phyloP scores from a whole-genome alignment of 768 basidiomycete species.

The Sporobolomyces phaffii region DNA sequence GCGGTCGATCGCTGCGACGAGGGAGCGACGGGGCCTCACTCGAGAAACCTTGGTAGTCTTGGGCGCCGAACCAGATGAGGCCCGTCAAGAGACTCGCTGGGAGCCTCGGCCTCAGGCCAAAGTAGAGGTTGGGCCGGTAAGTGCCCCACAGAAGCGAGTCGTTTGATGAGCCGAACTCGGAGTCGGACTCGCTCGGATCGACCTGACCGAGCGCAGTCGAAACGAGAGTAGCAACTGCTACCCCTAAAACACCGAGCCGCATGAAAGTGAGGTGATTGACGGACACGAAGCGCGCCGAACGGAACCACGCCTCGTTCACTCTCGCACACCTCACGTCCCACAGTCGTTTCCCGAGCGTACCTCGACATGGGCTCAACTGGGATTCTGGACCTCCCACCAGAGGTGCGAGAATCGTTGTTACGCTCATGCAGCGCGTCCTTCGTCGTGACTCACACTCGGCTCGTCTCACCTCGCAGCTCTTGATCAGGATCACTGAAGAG shows the following conservation, averaged over 20 bases:
- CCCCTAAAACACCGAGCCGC: background rate
- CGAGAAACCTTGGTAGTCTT: conserved; percentile 63
- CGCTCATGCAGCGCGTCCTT: background rate
- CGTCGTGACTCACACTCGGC: no score
- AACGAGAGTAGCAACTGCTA: background rate
- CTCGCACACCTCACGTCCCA: no score
- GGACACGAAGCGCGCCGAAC: no score
- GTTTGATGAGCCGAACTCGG: background rate
- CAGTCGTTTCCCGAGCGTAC: no score
- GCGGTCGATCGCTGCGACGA: background rate
- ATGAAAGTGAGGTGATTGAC: no score
- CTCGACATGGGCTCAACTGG: no score
- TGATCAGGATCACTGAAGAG: background rate
- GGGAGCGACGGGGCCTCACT: conserved; percentile 44
- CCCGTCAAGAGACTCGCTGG: conserved; percentile 89
- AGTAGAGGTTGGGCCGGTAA: conserved; percentile 90
- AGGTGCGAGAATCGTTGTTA: background rate
- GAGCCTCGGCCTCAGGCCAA: conserved; percentile 75
- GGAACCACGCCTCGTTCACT: no score
- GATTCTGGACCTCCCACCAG: background rate
- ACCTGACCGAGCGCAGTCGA: background rate
- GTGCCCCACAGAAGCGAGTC: conserved; percentile 58
- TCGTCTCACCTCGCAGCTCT: conserved; percentile 17
- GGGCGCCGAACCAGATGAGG: conserved; percentile 87
- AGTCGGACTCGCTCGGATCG: background rate